Base-by-base conservation (phyloP, 306 rosid species). In the Chamaecrista fasciculata region DNA sequence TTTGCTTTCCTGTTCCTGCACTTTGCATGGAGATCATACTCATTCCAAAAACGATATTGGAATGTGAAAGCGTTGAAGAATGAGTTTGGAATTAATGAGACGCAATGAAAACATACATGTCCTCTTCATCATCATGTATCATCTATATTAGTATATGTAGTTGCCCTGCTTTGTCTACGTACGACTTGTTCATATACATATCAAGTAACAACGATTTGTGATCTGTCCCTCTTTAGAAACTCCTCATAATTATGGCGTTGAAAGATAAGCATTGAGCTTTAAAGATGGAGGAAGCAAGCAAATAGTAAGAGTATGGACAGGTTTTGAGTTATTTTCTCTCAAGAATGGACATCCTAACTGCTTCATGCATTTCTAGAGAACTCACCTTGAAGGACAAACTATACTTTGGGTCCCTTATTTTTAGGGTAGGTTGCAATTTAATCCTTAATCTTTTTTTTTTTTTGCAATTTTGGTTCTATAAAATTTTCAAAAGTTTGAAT, bases 251-350 rank as follows among this genome's bases (percentile, higher is more conserved):
- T 25, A 15, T 5, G 68, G 73, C 20, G 26, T 66, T 57, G 66
- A 83, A 78, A 63, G 75, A 58, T 83, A 79, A 70, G 70, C 71
- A 64, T 55, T 37, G 15, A 12, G 4, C 12, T 7, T 37, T 2
- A 85, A 72, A 76, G 76, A 73, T 66, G 77, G 76, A 66, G 80
- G 75, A 85, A 85, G 89, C 90, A 77, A 81, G 51, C 26, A 49
- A 48, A 6, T 11, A 48, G 0, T 29, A 14, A 12, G n/a, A 43
- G 81, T 52, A 50, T 66, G 79, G 73, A 81, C 73, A 73, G 76
- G 62, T 69, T 70, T 65, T 24, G 65, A 74, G 83, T 81, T 73
- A 49, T 74, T 49, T 74, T 78, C 78, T 64, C 3, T 57, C 29
- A 34, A 61, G 8, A 72, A 79, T 70, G 62, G 78, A 81, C 77